Evolutionary conservation across 345 rosid species (phyloP), one percentile per base, ranked within the genome.

Genomic region (Lepidium sativum): DNA sequence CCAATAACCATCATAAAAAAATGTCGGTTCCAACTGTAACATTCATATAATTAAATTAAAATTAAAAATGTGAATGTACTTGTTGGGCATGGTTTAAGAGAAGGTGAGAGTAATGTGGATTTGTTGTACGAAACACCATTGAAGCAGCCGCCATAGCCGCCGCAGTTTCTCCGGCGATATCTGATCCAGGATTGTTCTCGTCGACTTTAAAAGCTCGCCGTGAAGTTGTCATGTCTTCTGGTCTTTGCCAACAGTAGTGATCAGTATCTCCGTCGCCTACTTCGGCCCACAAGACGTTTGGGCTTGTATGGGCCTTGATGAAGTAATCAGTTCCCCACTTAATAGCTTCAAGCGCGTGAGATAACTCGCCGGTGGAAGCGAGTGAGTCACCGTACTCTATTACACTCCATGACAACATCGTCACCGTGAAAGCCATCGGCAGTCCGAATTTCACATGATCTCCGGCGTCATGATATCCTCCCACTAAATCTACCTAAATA

Each of bases 91-190:
- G 99, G 87, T 83, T 97, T 61, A 94, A 65, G 33, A 94, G 92
- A 51, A 90, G 83, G 82, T 80, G 86, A 4, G 99, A 81, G 77
- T 94, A 94, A 74, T 79, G 96, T 44, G 88, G 88, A 80, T 84
- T 89, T 27, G 83, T 78, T 72, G 71, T 57, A 68, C 67, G 80
- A 78, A 94, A 90, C 59, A 87, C 99, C 0, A 94, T 81, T 0
- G 99, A 86, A 6, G 97, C 96, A 1, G 96, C 95, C 3, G 97
- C 97, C 97, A 94, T 82, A 14, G 99, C 96, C 0, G 99, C 97
- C 0, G 95, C 97, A 0, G 90, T 92, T 81, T 92, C 98, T 18
- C 92, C 97, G 38, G 96, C 88, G 8, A 87, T 81, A 75, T 89
- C 98, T 23, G 98, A 94, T 33, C 97, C 99, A 0, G 97, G 99